Evolutionary conservation across 495 filamentous ascomycete species (phyloP).

Genomic region (Bacidia gigantensis): DNA sequence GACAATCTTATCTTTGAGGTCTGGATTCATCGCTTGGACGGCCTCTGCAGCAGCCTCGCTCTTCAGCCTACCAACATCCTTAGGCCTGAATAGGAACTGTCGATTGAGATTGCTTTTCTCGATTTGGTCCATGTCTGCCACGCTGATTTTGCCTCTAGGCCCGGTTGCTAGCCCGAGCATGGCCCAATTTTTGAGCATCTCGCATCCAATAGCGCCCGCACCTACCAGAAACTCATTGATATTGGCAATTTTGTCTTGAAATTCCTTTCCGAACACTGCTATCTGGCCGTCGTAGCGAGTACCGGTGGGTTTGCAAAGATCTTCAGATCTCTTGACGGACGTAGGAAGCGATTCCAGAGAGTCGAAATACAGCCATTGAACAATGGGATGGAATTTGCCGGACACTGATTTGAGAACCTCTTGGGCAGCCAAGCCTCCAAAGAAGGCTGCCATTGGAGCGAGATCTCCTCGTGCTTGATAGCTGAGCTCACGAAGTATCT

Average conservation of each 20-base stretch:
- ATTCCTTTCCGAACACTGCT: constrained; percentile 87
- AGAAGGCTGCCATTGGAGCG: constrained; percentile 84
- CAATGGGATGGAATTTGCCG: constrained; percentile 87
- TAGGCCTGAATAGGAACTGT: constrained; percentile 89
- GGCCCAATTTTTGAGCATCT: constrained; percentile 99
- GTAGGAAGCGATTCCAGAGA: constrained; percentile 85
- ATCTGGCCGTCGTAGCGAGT: constrained; percentile 94
- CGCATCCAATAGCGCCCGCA: constrained; percentile 94
- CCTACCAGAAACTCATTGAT: constrained; percentile 87
- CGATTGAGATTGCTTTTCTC: constrained; percentile 98
- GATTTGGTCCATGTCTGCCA: constrained; percentile 97
- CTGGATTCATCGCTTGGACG: constrained; percentile 88
- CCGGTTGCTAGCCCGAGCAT: constrained; percentile 93
- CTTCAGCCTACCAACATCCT: constrained; percentile 94
- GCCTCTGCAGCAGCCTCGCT: constrained; percentile 86
- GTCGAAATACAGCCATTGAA: constrained; percentile 95
- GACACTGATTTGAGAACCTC: constrained; percentile 96
- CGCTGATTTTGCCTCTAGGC: constrained; percentile 71
- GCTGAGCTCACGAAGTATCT: constrained; percentile 81
- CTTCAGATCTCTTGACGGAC: constrained; percentile 60
- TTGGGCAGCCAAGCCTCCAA: constrained; percentile 88
- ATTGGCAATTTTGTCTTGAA: constrained; percentile 84
- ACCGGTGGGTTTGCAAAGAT: constrained; percentile 68
- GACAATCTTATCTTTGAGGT: constrained; percentile 71
- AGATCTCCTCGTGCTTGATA: constrained; percentile 93